Conservation (phyloP, 192 early-diverging fungal genomes). For the Podila epigama region DNA sequence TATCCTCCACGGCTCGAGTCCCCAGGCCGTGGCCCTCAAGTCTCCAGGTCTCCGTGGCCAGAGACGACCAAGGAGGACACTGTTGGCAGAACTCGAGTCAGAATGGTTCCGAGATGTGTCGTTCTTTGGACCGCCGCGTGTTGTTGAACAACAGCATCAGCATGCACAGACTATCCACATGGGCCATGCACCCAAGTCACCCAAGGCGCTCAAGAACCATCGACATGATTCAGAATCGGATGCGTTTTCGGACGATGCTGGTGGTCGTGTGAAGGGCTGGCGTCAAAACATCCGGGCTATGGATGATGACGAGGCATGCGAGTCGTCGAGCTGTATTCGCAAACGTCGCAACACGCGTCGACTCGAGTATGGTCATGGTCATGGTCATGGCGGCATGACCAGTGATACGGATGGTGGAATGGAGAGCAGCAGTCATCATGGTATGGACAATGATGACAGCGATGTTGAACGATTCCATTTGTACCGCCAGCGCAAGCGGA, state of each 20-base stretch:
- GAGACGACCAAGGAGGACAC: slow-evolving; percentile 27
- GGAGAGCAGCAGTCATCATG: not conserved
- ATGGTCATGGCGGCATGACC: too few relatives aligned
- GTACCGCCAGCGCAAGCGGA: not conserved
- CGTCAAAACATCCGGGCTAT: slow-evolving; percentile 25
- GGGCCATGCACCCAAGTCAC: slow-evolving; percentile 8
- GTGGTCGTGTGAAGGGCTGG: slow-evolving; percentile 46
- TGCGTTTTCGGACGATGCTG: slow-evolving; percentile 32
- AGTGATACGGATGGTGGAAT: slow-evolving; percentile 24
- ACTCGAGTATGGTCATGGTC: slow-evolving; percentile 7
- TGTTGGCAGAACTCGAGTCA: slow-evolving; percentile 60
- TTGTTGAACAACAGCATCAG: slow-evolving; percentile 1
- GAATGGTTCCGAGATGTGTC: slow-evolving; percentile 55
- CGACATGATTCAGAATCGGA: slow-evolving; percentile 46
- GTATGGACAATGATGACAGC: slow-evolving; percentile 21
- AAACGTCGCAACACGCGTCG: slow-evolving; percentile 14
- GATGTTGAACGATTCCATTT: slow-evolving; percentile 40
- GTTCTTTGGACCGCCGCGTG: slow-evolving; percentile 35
- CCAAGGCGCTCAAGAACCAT: slow-evolving; percentile 34
- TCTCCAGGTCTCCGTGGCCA: slow-evolving; percentile 34
- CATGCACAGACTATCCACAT: slow-evolving; percentile 9
- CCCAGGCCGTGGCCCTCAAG: slow-evolving; percentile 21
- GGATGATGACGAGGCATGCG: slow-evolving; percentile 33
- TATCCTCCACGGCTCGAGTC: slow-evolving; percentile 30
- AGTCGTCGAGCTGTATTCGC: slow-evolving; percentile 45